Percentiles rank a stretch among this genome's conserved stretches.
Conservation (phyloP, 305 asterid genomes). For the Fraxinus albicans region DNA sequence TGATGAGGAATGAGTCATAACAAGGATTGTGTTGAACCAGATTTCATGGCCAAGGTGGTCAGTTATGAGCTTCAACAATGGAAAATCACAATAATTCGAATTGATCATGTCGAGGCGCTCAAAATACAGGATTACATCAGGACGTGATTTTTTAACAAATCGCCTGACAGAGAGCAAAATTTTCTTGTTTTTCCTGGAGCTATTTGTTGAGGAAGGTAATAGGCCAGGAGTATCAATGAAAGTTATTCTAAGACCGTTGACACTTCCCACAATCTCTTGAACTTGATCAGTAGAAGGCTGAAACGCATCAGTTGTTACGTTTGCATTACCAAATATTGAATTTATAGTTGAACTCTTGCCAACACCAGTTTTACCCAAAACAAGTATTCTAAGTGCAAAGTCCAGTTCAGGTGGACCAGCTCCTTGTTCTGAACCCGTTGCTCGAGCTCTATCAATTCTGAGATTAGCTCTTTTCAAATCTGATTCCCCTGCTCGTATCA, state of each 20-base stretch:
- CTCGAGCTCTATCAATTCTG: constrained; percentile 61
- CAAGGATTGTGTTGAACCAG: constrained; percentile 90
- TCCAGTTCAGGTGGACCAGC: constrained; percentile 57
- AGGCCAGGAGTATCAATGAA: constrained; percentile 98
- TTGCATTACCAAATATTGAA: constrained; percentile 75
- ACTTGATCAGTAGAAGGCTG: constrained; percentile 71
- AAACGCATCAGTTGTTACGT: constrained; percentile 74
- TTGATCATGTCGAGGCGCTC: constrained; percentile 82
- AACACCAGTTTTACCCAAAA: constrained; percentile 90
- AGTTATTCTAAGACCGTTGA: constrained; percentile 66
- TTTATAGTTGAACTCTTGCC: constrained; percentile 98
- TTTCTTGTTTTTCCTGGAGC: constrained; percentile 64
- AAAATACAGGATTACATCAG: constrained; percentile 81
- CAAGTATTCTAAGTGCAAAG: constrained; percentile 76
- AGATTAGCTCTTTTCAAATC: constrained; percentile 66
- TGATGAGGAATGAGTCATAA: constrained; percentile 90
- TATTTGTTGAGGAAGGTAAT: constrained; percentile 61
- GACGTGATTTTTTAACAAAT: constrained; percentile 66
- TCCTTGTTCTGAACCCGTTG: constrained; percentile 74
- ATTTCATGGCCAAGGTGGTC: constrained; percentile 74
- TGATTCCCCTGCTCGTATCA: constrained; percentile 84
- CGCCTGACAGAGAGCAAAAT: constrained; percentile 60
- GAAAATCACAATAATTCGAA: constrained; percentile 62
- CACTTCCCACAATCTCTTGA: constrained; percentile 68
- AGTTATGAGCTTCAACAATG: constrained; percentile 75